Percentiles rank a stretch among this genome's conserved stretches.
Evolutionary conservation across 768 basidiomycete genomes (phyloP).

Genomic region (Termitomyces sp.): DNA sequence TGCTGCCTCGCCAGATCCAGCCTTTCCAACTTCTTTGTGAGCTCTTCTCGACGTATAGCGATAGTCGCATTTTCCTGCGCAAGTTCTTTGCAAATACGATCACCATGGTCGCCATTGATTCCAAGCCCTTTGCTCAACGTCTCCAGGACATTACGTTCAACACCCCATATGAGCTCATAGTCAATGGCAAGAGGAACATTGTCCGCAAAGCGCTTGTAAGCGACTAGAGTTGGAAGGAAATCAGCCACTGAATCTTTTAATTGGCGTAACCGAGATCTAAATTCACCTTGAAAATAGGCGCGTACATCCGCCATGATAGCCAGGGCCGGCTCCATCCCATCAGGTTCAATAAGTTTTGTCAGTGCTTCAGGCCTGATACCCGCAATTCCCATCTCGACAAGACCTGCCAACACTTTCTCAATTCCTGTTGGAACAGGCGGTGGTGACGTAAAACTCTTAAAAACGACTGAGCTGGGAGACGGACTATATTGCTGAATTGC

Average conservation of each 20-base stretch:
- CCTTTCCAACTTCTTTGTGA: constrained; percentile 10
- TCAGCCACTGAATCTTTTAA: background rate
- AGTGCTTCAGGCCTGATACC: constrained; percentile 37
- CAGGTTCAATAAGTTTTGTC: constrained; percentile 41
- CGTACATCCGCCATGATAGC: constrained; percentile 67
- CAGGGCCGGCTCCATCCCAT: constrained; percentile 50
- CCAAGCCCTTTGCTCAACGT: constrained; percentile 44
- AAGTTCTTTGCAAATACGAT: constrained; percentile 41
- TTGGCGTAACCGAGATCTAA: background rate
- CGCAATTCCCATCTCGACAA: constrained; percentile 33
- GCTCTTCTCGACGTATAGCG: constrained; percentile 7
- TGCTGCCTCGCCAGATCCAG: constrained; percentile 17
- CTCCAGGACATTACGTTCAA: constrained; percentile 39
- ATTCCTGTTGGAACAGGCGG: constrained; percentile 18
- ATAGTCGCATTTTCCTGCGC: constrained; percentile 26
- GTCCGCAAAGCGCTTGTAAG: constrained; percentile 56
- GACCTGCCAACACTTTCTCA: constrained; percentile 25
- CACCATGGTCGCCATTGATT: constrained; percentile 42
- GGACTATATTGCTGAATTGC: constrained; percentile 19
- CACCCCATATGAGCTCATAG: constrained; percentile 46
- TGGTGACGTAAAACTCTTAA: background rate
- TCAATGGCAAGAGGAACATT: constrained; percentile 53
- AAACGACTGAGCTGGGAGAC: background rate
- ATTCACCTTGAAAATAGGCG: constrained; percentile 69
- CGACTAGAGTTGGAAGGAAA: constrained; percentile 29